These are phyloP conservation scores for Teunomyces lycoperdinae DNA, from an alignment of 805 yeast genomes.

Conservation along the genomic window DNA sequence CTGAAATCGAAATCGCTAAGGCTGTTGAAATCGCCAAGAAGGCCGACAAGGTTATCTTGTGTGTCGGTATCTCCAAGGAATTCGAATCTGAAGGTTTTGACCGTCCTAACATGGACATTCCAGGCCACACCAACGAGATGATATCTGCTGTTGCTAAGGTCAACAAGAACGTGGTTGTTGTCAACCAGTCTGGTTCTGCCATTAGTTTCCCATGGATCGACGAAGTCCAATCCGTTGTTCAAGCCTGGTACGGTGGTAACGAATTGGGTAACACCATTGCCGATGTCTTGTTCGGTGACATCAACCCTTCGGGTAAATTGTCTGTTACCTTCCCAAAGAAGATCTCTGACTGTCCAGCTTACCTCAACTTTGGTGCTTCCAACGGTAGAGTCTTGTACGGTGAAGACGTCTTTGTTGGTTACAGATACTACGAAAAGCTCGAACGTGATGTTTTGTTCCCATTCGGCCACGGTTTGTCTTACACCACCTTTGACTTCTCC, in stretches of 20 bases:
- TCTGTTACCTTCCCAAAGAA: slow-evolving; percentile 53
- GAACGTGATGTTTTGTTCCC: slow-evolving; percentile 51
- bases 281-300: slow-evolving; percentile 58
- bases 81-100: slow-evolving; percentile 65
- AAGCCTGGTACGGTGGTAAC: slow-evolving; percentile 58
- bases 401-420: slow-evolving; percentile 65
- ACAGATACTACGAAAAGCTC: slow-evolving; percentile 55
- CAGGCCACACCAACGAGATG: slow-evolving; percentile 46
- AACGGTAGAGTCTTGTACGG: slow-evolving; percentile 58
- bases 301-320: slow-evolving; percentile 59
- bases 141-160: slow-evolving; percentile 43
- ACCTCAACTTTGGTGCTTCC: slow-evolving; percentile 47
- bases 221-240: slow-evolving; percentile 43
- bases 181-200: slow-evolving; percentile 61
- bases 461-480: slow-evolving; percentile 63
- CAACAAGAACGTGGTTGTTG: slow-evolving; percentile 51
- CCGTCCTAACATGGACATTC: slow-evolving; percentile 49
- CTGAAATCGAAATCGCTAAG: slow-evolving; percentile 20
- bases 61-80: slow-evolving; percentile 51
- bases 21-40: slow-evolving; percentile 50
- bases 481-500: slow-evolving; percentile 46
- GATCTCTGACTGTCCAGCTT: slow-evolving; percentile 56
- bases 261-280: slow-evolving; percentile 60
- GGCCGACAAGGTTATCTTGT: slow-evolving; percentile 52
- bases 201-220: slow-evolving; percentile 54